Base-by-base conservation (phyloP, 139 green algal genomes). In the Medakamo hakoo region DNA sequence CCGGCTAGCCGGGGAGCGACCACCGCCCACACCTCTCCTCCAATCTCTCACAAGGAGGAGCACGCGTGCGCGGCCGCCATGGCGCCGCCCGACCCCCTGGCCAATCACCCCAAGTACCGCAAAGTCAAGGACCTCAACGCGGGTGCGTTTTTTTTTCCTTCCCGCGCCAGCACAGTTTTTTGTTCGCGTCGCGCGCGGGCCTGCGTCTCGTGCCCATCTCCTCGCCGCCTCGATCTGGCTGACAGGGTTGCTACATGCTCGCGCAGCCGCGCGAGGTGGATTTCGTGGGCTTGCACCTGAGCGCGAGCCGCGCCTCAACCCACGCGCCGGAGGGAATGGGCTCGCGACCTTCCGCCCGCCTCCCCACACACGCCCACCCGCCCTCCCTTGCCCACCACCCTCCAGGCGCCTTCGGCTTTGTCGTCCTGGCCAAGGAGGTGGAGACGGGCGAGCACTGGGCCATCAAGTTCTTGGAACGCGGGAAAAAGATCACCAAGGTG, bases 91-190 rank as follows among this genome's bases (percentile, higher is more conserved):
- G 71, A 74, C 57, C 69, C 66, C 1, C 55, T 78, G 4, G 26
- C 30, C 5, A 55, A 55, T 4, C 55, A 78, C 64, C 59, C 63
- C 3, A 29, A 58, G 24, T 78, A 74, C 30, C 25, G 61, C 20
- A 78, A 61, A 19, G 30, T 79, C 3, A 72, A 75, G 49, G 61
- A 77, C 59, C 69, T 81, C 24, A 76, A 76, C 56, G 66, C 68
- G 57, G 78, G 78, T 24, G 71, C 63, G 49, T 84, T 80, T 63
- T n/a, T n/a, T n/a, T n/a, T n/a, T n/a, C n/a, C n/a, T n/a, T n/a
- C n/a, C n/a, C n/a, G n/a, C n/a, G n/a, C n/a, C n/a, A n/a, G n/a
- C n/a, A n/a, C n/a, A n/a, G n/a, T n/a, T n/a, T n/a, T n/a, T n/a
- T n/a, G n/a, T n/a, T n/a, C n/a, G n/a, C n/a, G n/a, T n/a, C n/a